Percentiles rank a stretch among this genome's conserved stretches.
phyloP scores from a whole-genome alignment of 2,329 filamentous ascomycete species.

The Cordyceps pruinosa region DNA sequence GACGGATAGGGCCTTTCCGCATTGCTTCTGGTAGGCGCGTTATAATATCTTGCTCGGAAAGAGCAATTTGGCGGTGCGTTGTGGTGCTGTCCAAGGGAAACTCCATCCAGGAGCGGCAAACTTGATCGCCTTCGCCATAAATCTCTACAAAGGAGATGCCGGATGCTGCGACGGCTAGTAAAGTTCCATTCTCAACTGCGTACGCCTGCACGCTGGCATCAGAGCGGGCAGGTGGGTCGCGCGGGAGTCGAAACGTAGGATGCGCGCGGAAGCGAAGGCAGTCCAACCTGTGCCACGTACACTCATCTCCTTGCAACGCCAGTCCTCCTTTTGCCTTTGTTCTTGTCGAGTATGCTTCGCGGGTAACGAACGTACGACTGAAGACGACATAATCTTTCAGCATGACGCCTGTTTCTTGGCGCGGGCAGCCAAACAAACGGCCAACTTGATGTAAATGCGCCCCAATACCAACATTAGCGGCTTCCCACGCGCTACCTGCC shows the following conservation, averaged over 20 bases:
- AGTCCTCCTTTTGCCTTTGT: slow-evolving; percentile 77
- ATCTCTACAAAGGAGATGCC: slow-evolving; percentile 85
- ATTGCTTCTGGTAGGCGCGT: slow-evolving; percentile 64
- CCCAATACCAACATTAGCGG: slow-evolving; percentile 89
- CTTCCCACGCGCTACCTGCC: slow-evolving; percentile 86
- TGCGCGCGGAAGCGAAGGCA: slow-evolving; percentile 83
- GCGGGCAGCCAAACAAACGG: slow-evolving; percentile 82
- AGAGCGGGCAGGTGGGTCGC: slow-evolving; percentile 55
- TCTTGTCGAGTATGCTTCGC: slow-evolving; percentile 80
- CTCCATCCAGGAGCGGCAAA: slow-evolving; percentile 77
- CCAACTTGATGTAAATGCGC: slow-evolving; percentile 89
- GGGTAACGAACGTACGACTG: slow-evolving; percentile 73
- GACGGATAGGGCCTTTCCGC: slow-evolving; percentile 60
- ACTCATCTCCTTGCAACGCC: slow-evolving; percentile 73
- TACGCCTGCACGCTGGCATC: slow-evolving; percentile 82
- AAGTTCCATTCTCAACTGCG: slow-evolving; percentile 69
- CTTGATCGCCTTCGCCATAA: slow-evolving; percentile 68
- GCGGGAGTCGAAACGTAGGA: slow-evolving; percentile 79
- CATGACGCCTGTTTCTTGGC: slow-evolving; percentile 91
- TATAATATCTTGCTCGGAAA: slow-evolving; percentile 71
- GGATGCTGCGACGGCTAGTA: slow-evolving; percentile 70
- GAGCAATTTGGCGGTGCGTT: slow-evolving; percentile 62
- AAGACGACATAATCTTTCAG: slow-evolving; percentile 77
- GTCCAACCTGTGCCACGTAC: slow-evolving; percentile 85
- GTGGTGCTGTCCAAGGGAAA: slow-evolving; percentile 58